Evolutionary conservation across 2,329 filamentous ascomycete genomes (phyloP), one percentile per base, ranked within the genome.

Genomic region (Fonsecaea pugnacius): DNA sequence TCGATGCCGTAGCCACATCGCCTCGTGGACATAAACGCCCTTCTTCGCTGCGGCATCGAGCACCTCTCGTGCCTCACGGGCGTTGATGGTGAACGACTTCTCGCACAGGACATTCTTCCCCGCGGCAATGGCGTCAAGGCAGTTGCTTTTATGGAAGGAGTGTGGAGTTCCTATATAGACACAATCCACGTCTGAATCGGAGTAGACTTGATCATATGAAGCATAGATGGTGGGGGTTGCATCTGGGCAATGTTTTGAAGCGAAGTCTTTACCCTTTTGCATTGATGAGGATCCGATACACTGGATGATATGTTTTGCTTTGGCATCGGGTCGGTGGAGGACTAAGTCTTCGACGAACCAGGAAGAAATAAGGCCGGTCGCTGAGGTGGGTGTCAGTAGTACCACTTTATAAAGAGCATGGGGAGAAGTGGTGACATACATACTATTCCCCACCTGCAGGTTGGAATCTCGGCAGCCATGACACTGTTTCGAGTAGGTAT

Each of bases 111-210:
- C 53, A 21, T 62, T 62, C 53, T 62, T 62, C 4, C 60, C 60
- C 2, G 60, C 60, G 32, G 60, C 60, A 1, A 96, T 83, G 52
- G 89, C 90, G 21, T 96, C 85, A 85, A 92, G 91, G 69, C 87
- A 85, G 78, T 96, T 94, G 76, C 95, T 91, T 80, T 93, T 96
- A 80, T 96, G 92, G 77, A 96, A 92, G 72, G 90, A 93, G 80
- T 96, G 92, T 16, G 73, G 73, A 0, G 71, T 73, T 5, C 70
- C 72, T 9, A 75, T 69, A 52, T 74, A 74, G n/a, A 75, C 69
- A 9, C 70, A 67, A 24, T 75, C 71, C 3, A 75, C 67, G n/a
- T 69, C 54, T 1, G 72, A 62, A 43, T 74, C 70, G 18, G 69
- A 51, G 61, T 69, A 69, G 32, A 69, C 60, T 7, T 61, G 54